phyloP scores from a whole-genome alignment of 1,139 yeast genomes.

The Blastobotrys malaysiensis region DNA sequence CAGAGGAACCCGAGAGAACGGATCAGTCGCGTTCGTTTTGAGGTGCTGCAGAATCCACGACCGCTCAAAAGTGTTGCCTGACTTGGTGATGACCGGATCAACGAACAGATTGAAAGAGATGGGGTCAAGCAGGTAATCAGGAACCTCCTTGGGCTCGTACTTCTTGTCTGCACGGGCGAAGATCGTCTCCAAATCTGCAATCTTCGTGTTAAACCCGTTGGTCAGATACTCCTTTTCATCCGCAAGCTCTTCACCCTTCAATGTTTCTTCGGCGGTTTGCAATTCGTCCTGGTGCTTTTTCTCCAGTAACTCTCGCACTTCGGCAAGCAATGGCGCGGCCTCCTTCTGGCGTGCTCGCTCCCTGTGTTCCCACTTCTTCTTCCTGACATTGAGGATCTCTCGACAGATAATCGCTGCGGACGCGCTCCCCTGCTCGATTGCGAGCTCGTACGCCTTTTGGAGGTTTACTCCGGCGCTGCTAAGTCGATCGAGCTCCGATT shows the following conservation, averaged over 20 bases:
- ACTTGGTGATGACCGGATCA: conserved; percentile 47
- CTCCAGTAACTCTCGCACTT: conserved; percentile 27
- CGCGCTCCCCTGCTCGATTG: conserved; percentile 26
- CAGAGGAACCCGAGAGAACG: conserved; percentile 39
- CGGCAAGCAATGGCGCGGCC: conserved; percentile 29
- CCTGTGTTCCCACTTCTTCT: conserved; percentile 24
- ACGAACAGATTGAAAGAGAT: conserved; percentile 42
- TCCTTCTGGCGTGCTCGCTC: conserved; percentile 24
- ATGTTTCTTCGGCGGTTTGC: conserved; percentile 18
- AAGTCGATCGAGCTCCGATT: conserved; percentile 25
- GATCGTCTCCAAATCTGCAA: conserved; percentile 26
- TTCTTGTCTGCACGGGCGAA: conserved; percentile 29
- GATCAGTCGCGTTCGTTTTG: conserved; percentile 38
- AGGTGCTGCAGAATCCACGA: conserved; percentile 39
- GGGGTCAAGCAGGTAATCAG: conserved; percentile 44
- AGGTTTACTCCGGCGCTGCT: conserved; percentile 32
- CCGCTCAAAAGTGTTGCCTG: conserved; percentile 47
- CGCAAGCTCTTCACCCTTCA: conserved; percentile 19
- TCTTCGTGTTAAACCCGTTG: conserved; percentile 25
- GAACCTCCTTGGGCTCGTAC: conserved; percentile 32
- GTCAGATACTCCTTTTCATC: conserved; percentile 27
- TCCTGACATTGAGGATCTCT: conserved; percentile 29
- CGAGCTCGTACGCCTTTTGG: conserved; percentile 32
- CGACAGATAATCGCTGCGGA: conserved; percentile 29
- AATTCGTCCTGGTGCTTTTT: conserved; percentile 23